These are phyloP conservation scores for Globisporangium cylindrosporum DNA, from an alignment of 352 stramenopile genomes.

Conservation along the genomic window DNA sequence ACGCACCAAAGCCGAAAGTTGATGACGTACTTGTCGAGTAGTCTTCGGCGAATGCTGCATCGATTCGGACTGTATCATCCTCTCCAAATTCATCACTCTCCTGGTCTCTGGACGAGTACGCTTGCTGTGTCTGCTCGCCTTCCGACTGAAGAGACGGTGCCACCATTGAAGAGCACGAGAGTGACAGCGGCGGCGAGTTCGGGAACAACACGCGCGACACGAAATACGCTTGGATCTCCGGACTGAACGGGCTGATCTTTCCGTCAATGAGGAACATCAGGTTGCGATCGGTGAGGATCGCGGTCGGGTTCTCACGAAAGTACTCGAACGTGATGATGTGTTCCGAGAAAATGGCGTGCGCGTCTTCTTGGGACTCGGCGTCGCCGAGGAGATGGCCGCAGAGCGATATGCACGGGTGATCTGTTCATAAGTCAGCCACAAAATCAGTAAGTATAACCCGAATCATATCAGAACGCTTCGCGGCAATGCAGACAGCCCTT, in stretches of 20 bases:
- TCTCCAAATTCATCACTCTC: neutral
- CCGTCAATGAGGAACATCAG: conserved; percentile 67
- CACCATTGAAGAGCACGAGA: conserved; percentile 15
- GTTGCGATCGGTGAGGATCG: conserved; percentile 46
- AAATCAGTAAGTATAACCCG: neutral
- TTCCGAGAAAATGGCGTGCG: conserved; percentile 55
- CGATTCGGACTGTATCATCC: neutral
- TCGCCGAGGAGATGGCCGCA: conserved; percentile 60
- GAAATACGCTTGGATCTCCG: conserved; percentile 59
- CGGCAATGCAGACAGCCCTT: neutral
- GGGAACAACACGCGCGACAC: conserved; percentile 69
- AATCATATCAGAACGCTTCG: neutral
- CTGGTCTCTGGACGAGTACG: neutral
- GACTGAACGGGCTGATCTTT: conserved; percentile 51
- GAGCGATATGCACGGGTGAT: conserved; percentile 69
- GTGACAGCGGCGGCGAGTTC: conserved; percentile 38
- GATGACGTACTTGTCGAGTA: neutral
- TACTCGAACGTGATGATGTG: conserved; percentile 65
- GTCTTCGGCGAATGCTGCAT: conserved; percentile 6
- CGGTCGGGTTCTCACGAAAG: conserved; percentile 43
- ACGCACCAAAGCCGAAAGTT: neutral
- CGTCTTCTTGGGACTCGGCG: conserved; percentile 38
- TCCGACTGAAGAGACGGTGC: neutral
- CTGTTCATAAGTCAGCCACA: conserved; percentile 6
- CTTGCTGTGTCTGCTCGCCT: conserved; percentile 4